phyloP scores from a whole-genome alignment of 1,284 basidiomycete genomes.

The Leucoagaricus sp. region DNA sequence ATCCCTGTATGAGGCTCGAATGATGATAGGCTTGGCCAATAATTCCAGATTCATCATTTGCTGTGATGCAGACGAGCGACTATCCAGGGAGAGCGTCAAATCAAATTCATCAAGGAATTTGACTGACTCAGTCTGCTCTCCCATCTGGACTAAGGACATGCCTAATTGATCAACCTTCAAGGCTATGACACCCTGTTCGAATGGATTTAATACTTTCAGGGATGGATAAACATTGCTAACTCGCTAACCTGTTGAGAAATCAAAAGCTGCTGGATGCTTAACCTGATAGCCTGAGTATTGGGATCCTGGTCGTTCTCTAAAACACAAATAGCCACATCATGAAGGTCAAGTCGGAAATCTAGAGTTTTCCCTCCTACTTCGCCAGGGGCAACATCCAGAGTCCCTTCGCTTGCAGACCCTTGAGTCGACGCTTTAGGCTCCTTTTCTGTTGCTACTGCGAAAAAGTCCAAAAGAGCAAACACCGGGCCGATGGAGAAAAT shows the following conservation, averaged over 20 bases:
- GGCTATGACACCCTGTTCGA: slow-evolving; percentile 73
- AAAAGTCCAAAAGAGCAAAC: slow-evolving; percentile 87
- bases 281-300: slow-evolving; percentile 86
- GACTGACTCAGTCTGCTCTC: slow-evolving; percentile 79
- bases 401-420: slow-evolving; percentile 18
- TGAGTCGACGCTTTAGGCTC: not conserved
- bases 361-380: slow-evolving; percentile 32
- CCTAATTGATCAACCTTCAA: slow-evolving; percentile 84
- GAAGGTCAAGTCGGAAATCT: slow-evolving; percentile 86
- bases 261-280: slow-evolving; percentile 85
- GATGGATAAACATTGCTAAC: not conserved
- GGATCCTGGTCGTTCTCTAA: slow-evolving; percentile 84
- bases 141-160: slow-evolving; percentile 95
- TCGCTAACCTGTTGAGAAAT: slow-evolving; percentile 83
- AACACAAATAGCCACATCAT: slow-evolving; percentile 89
- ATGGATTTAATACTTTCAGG: slow-evolving; percentile 13
- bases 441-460: slow-evolving; percentile 40
- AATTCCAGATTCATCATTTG: slow-evolving; percentile 88
- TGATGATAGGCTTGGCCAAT: slow-evolving; percentile 80
- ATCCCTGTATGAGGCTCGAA: slow-evolving; percentile 93
- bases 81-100: slow-evolving; percentile 87
- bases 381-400: slow-evolving; percentile 21
- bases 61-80: slow-evolving; percentile 69
- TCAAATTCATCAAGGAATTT: slow-evolving; percentile 95
- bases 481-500: slow-evolving; percentile 95